phyloP scores from a whole-genome alignment of 208 protist species.

The Polymyxa betae region DNA sequence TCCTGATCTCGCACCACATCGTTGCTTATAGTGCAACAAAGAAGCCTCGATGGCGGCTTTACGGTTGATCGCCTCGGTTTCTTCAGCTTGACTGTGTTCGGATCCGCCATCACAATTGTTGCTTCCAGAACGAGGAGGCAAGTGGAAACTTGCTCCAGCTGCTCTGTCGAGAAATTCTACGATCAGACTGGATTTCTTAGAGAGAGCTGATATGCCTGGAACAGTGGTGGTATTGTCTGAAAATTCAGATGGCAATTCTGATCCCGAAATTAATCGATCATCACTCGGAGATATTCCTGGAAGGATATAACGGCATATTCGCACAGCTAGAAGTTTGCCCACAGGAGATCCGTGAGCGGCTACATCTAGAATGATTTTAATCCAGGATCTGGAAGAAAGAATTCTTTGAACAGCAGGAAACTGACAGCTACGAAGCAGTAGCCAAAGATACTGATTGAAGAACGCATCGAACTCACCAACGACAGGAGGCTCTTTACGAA shows the following conservation, averaged over 20 bases:
- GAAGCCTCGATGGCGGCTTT: slow-evolving; percentile 35
- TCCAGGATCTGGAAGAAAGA: slow-evolving; percentile 12
- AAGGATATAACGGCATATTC: slow-evolving; percentile 45
- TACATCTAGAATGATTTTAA: slow-evolving; percentile 23
- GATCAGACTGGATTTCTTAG: not conserved
- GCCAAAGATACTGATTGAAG: slow-evolving; percentile 58
- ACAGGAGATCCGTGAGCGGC: not conserved
- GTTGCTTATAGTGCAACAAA: slow-evolving; percentile 40
- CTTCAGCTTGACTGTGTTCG: not conserved
- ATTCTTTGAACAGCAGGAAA: slow-evolving; percentile 49
- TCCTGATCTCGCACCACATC: slow-evolving; percentile 1
- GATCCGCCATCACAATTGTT: not conserved
- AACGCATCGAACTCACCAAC: slow-evolving; percentile 58
- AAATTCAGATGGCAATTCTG: not conserved
- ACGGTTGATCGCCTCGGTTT: not conserved
- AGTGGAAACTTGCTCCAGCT: slow-evolving; percentile 21
- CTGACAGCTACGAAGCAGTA: slow-evolving; percentile 29
- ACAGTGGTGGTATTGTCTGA: not conserved
- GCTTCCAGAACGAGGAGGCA: not conserved
- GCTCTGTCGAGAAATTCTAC: slow-evolving; percentile 34
- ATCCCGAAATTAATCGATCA: not conserved
- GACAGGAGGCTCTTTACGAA: not conserved
- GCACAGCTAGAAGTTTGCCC: not conserved
- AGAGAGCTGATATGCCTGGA: not conserved
- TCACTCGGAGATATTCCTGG: slow-evolving; percentile 47